Evolutionary conservation across 305 asterid species (phyloP), one percentile per base, ranked within the genome.

Genomic region (Nicotiana rustica): DNA sequence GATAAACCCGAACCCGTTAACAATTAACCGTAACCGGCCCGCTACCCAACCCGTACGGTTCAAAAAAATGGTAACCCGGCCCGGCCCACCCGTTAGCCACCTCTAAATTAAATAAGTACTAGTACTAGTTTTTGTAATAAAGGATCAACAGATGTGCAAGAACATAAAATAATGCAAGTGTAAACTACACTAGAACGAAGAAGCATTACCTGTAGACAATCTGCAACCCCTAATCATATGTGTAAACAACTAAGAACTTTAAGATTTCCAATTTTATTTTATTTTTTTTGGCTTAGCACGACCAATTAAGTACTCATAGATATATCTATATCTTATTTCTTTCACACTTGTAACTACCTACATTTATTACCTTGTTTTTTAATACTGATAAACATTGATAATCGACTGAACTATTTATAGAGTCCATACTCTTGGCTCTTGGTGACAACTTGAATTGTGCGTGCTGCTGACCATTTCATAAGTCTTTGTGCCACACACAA

Each of bases 361-460:
- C 78, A 44, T 71, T 71, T 71, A 71, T 47, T 47, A 47, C 38
- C 38, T 71, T 1, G 7, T 19, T n/a, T 71, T 21, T n/a, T 0
- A 13, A 6, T 19, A 47, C 61, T 44, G 13, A 44, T 41, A 19
- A 70, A 10, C 35, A 41, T 18, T 70, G 10, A 70, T 21, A 70
- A 44, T 44, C 47, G 61, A 71, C 38, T 21, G 35, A 47, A 47
- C 38, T 71, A 71, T 73, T 25, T 49, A 73, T 73, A 7, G 56
- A 59, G 64, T 59, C 64, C 44, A 73, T 10, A 15, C 18, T 14
- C 17, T 49, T 25, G 25, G 41, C 4, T 73, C 41, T 13, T 25
- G 52, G 78, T 47, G 44, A 73, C 64, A 73, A 73, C 15, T 25
- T 47, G 44, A 73, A 21, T 19, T 44, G 35, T 70, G 77, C 56